phyloP scores from a whole-genome alignment of 202 grass and related monocot species.

The Panicum virgatum region DNA sequence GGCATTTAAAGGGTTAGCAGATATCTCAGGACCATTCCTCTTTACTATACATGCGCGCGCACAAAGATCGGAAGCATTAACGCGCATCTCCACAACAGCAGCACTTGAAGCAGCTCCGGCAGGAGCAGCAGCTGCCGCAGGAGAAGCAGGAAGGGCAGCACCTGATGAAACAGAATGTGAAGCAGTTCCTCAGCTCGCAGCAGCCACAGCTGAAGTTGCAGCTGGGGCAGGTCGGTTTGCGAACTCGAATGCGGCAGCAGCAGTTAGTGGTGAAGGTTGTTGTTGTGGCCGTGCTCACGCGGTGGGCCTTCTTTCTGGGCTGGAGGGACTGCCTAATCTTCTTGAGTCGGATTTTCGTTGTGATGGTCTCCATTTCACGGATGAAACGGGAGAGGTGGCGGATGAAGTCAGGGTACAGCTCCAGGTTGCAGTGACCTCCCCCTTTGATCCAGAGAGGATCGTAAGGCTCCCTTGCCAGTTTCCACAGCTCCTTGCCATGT shows the following conservation, averaged over 20 bases:
- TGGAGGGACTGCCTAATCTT: constrained; percentile 77
- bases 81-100: constrained; percentile 35
- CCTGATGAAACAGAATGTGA: constrained; percentile 29
- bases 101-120: constrained; percentile 46
- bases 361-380: constrained; percentile 76
- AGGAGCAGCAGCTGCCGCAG: constrained; percentile 8
- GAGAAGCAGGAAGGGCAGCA: constrained; percentile 42
- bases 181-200: constrained; percentile 41
- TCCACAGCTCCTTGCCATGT: constrained; percentile 90
- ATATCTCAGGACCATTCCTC: constrained; percentile 41
- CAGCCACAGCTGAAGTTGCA: constrained; percentile 45
- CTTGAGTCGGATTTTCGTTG: constrained; percentile 71
- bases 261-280: constrained; percentile 96
- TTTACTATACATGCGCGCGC: constrained; percentile 40
- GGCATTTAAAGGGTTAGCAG: constrained; percentile 53
- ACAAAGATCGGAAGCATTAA: background rate
- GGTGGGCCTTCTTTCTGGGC: constrained; percentile 33
- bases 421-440: constrained; percentile 95
- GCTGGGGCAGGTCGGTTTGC: constrained; percentile 70
- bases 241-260: constrained; percentile 76
- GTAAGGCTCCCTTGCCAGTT: constrained; percentile 80
- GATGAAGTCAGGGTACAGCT: constrained; percentile 94
- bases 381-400: constrained; percentile 88
- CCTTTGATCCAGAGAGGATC: constrained; percentile 99
- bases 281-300: constrained; percentile 37